Evolutionary conservation across 2,329 filamentous ascomycete genomes (phyloP).

Genomic region (Colletotrichum truncatum): DNA sequence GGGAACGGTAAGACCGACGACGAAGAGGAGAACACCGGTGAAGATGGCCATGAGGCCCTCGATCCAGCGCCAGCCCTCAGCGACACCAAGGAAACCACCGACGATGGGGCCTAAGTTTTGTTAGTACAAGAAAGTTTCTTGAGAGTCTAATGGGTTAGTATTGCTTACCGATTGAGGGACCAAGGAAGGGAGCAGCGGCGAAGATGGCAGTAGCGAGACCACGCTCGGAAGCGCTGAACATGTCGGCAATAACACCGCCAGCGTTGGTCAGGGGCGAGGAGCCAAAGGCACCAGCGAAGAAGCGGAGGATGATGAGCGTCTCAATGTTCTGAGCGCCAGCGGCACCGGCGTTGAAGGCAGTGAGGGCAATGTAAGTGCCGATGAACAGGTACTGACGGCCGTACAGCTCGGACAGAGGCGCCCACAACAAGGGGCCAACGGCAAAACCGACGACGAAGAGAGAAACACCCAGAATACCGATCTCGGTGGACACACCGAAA

Average conservation of each 20-base stretch:
- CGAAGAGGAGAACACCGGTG: constrained; percentile 41
- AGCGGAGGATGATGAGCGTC: constrained; percentile 68
- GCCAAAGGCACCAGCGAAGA: constrained; percentile 71
- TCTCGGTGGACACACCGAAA: constrained; percentile 57
- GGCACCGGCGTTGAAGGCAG: constrained; percentile 68
- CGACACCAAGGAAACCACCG: constrained; percentile 72
- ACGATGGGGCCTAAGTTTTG: constrained; percentile 72
- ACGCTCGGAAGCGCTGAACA: constrained; percentile 61
- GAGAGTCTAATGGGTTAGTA: constrained; percentile 74
- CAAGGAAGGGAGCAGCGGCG: constrained; percentile 72
- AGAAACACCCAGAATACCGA: constrained; percentile 55
- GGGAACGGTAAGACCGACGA: constrained; percentile 56
- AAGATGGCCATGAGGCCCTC: constrained; percentile 72
- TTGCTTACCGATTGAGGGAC: constrained; percentile 67
- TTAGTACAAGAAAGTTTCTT: constrained; percentile 74
- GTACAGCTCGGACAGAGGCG: constrained; percentile 70
- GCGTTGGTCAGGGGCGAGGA: constrained; percentile 70
- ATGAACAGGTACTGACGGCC: constrained; percentile 69
- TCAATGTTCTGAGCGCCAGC: constrained; percentile 66
- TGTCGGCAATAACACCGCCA: constrained; percentile 70
- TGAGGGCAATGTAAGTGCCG: constrained; percentile 63
- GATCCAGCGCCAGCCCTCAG: constrained; percentile 76
- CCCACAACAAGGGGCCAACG: constrained; percentile 71
- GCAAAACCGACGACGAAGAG: constrained; percentile 59
- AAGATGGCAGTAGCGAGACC: constrained; percentile 71